These are phyloP conservation scores for Aspergillus sclerotialis DNA, from an alignment of 2,329 filamentous ascomycete genomes.

Conservation along the genomic window DNA sequence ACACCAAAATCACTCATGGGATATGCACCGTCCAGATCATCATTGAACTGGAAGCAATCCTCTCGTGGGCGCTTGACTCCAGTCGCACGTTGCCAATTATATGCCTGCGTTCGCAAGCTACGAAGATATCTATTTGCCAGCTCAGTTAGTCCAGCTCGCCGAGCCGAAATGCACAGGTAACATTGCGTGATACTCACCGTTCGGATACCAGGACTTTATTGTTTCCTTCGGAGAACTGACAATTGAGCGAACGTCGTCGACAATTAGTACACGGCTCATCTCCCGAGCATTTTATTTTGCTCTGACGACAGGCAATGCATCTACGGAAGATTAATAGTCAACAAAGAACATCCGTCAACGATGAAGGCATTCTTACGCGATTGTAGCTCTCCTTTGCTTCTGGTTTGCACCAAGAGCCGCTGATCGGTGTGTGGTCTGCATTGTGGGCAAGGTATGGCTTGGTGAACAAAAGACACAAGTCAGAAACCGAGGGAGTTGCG, in stretches of 20 bases:
- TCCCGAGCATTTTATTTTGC: constrained; percentile 38
- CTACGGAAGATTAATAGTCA: too few species aligned
- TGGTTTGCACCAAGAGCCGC: too few species aligned
- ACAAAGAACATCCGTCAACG: too few species aligned
- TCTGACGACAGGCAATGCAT: constrained; percentile 27
- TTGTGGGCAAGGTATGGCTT: too few species aligned
- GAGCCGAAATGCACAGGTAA: too few species aligned
- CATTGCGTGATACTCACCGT: constrained; percentile 14
- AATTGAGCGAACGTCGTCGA: constrained; percentile 16
- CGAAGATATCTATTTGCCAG: constrained; percentile 5
- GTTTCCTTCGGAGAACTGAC: constrained; percentile 22
- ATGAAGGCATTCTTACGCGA: too few species aligned
- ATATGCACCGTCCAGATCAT: too few species aligned
- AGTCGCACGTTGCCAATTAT: constrained; percentile 14
- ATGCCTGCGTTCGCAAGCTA: constrained; percentile 15
- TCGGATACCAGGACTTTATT: constrained; percentile 26
- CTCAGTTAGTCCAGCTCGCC: background rate
- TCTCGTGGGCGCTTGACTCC: constrained; percentile 23
- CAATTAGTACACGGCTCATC: constrained; percentile 27
- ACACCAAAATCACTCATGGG: constrained; percentile 17
- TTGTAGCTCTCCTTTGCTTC: too few species aligned
- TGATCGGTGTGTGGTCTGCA: too few species aligned
- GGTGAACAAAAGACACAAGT: too few species aligned
- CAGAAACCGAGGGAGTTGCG: too few species aligned
- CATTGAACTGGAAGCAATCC: too few species aligned